Evolutionary conservation across 805 yeast genomes (phyloP).

Genomic region (Candida quercuum): DNA sequence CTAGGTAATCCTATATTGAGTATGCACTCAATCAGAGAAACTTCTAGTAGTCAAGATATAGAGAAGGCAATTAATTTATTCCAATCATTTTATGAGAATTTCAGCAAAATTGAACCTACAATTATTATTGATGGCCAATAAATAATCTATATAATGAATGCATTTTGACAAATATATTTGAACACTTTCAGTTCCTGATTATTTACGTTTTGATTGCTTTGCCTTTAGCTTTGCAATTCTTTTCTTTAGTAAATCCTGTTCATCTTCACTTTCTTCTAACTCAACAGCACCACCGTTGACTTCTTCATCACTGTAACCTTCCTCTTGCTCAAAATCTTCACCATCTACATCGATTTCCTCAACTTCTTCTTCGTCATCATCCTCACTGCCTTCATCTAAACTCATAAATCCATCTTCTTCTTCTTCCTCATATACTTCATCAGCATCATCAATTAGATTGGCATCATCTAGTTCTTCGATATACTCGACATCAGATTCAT

Average conservation of each 20-base stretch:
- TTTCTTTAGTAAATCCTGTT: conserved; percentile 17
- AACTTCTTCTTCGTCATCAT: conserved; percentile 23
- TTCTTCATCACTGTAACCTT: conserved; percentile 29
- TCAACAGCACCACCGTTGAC: conserved; percentile 19
- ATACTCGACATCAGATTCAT: conserved; percentile 46
- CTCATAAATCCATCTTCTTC: conserved; percentile 25
- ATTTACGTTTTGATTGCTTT: conserved; percentile 18
- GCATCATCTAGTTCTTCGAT: conserved; percentile 58
- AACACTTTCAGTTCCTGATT: background rate
- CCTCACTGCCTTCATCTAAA: conserved; percentile 26
- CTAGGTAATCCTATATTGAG: conserved; percentile 88
- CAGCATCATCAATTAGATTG: conserved; percentile 42
- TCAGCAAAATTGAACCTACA: conserved; percentile 33
- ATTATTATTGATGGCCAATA: conserved; percentile 32
- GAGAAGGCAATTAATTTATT: conserved; percentile 57
- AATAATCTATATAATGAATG: background rate
- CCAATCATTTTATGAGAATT: conserved; percentile 52
- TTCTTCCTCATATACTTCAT: conserved; percentile 29
- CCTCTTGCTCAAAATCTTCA: conserved; percentile 28
- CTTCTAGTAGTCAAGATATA: conserved; percentile 78
- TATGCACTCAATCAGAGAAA: conserved; percentile 93
- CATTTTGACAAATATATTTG: background rate
- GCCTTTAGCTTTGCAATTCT: conserved; percentile 20
- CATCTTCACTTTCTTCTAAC: conserved; percentile 18
- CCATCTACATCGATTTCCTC: conserved; percentile 13